These are phyloP conservation scores for Erodium trifolium DNA, from an alignment of 441 rosid species.

Conservation along the genomic window DNA sequence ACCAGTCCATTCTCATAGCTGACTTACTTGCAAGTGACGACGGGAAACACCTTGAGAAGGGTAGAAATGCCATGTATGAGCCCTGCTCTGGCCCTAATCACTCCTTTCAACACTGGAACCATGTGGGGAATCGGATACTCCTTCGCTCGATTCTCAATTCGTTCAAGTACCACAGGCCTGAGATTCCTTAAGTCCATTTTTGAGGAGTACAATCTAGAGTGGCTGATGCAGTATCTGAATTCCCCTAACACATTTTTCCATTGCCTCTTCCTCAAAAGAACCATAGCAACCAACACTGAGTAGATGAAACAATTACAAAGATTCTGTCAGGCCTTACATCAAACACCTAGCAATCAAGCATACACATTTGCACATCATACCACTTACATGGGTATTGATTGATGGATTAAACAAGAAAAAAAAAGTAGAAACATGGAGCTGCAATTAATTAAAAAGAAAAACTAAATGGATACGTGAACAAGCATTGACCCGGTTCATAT, in stretches of 20 bases:
- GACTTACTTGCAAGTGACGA: slow-evolving; percentile 70
- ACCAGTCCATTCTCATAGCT: background rate
- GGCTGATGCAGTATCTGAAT: slow-evolving; percentile 10
- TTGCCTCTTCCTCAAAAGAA: slow-evolving; percentile 23
- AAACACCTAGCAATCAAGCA: slow-evolving; percentile 8
- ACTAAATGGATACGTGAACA: no score
- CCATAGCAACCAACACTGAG: slow-evolving; percentile 17
- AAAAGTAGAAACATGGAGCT: no score
- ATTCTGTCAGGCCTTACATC: slow-evolving; percentile 11
- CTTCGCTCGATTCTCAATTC: slow-evolving; percentile 62
- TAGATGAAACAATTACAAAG: background rate
- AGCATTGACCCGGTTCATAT: no score
- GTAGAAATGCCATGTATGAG: slow-evolving; percentile 48
- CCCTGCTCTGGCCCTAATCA: slow-evolving; percentile 41
- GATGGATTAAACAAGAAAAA: no score
- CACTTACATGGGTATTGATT: no score
- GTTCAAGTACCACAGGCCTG: slow-evolving; percentile 57
- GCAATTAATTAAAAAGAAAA: no score
- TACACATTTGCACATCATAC: background rate
- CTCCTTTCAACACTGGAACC: slow-evolving; percentile 60
- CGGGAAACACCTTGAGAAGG: slow-evolving; percentile 48
- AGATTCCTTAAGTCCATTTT: slow-evolving; percentile 49
- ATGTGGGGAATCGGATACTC: slow-evolving; percentile 43
- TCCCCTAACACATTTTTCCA: slow-evolving; percentile 22
- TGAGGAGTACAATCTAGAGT: slow-evolving; percentile 40